phyloP scores from a whole-genome alignment of 495 filamentous ascomycete species.

The Penicillium coffeae region DNA sequence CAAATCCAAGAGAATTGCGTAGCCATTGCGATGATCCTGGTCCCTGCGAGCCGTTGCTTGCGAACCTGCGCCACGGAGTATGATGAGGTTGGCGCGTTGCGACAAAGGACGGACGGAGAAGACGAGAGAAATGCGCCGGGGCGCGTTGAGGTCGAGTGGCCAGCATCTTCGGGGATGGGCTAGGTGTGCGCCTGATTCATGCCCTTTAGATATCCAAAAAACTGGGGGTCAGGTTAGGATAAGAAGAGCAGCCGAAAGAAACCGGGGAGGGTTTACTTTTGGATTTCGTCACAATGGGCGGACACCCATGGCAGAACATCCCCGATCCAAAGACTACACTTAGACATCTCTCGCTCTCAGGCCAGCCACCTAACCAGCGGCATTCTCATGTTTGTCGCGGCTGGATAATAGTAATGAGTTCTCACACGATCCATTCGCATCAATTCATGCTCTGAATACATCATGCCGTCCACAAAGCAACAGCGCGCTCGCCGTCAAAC shows the following conservation, averaged over 20 bases:
- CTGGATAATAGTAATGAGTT: conserved; percentile 10
- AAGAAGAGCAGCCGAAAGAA: background rate
- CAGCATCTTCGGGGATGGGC: conserved; percentile 20
- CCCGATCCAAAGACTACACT: conserved; percentile 16
- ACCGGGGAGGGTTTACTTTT: conserved; percentile 19
- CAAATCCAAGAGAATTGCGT: conserved; percentile 31
- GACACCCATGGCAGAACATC: conserved; percentile 36
- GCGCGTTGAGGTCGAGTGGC: conserved; percentile 27
- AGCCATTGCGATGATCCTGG: conserved; percentile 28
- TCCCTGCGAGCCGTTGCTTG: conserved; percentile 24
- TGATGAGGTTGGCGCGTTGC: conserved; percentile 16
- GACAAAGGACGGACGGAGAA: conserved; percentile 16
- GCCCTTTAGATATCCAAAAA: background rate
- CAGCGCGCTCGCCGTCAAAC: conserved; percentile 42
- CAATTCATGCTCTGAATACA: conserved; percentile 10
- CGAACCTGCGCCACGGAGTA: conserved; percentile 30
- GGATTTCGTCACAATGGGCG: conserved; percentile 34
- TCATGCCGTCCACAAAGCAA: conserved; percentile 25
- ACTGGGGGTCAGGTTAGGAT: background rate
- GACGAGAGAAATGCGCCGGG: conserved; percentile 13
- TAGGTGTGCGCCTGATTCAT: background rate
- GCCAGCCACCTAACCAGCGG: background rate
- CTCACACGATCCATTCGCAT: background rate
- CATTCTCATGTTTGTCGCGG: background rate
- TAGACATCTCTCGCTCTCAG: background rate